Percentiles rank a stretch among this genome's conserved stretches.
Conservation (phyloP, 495 filamentous ascomycete species). For the Tuber melanosporum region DNA sequence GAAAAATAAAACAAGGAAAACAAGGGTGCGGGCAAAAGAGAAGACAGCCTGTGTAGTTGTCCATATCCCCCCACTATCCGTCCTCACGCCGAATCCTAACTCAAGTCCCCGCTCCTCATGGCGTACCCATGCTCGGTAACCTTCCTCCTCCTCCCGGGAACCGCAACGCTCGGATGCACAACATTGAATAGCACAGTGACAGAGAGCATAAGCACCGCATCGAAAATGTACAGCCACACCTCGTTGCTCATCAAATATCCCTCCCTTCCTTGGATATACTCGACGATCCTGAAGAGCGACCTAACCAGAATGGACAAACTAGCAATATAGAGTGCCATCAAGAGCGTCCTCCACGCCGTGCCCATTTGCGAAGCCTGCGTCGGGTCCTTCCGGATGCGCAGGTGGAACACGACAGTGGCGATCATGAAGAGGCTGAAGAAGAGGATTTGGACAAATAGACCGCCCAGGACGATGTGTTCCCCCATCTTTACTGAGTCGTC, state of each 20-base stretch:
- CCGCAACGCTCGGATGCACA: conserved; percentile 45
- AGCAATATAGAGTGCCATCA: conserved; percentile 51
- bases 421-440: conserved; percentile 53
- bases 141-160: conserved; percentile 9
- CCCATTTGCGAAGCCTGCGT: conserved; percentile 20
- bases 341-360: conserved; percentile 49
- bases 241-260: conserved; percentile 53
- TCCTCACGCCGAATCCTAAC: neutral
- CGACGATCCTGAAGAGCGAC: conserved; percentile 56
- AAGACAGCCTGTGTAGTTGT: neutral
- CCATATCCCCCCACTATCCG: neutral
- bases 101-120: neutral
- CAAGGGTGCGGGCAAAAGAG: neutral
- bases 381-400: conserved; percentile 24
- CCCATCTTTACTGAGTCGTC: conserved; percentile 42
- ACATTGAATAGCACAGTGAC: conserved; percentile 50
- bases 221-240: conserved; percentile 59
- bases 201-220: conserved; percentile 53
- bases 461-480: conserved; percentile 47
- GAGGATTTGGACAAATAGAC: conserved; percentile 49
- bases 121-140: neutral
- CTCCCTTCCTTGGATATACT: conserved; percentile 54
- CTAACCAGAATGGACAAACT: conserved; percentile 56
- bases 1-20: neutral
- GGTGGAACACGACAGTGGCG: conserved; percentile 45